A percentile compares a stretch with the other conserved stretches of the same genome.
These are phyloP conservation scores for Avena eriantha DNA, from an alignment of 176 grass and related monocot genomes.

Conservation along the genomic window DNA sequence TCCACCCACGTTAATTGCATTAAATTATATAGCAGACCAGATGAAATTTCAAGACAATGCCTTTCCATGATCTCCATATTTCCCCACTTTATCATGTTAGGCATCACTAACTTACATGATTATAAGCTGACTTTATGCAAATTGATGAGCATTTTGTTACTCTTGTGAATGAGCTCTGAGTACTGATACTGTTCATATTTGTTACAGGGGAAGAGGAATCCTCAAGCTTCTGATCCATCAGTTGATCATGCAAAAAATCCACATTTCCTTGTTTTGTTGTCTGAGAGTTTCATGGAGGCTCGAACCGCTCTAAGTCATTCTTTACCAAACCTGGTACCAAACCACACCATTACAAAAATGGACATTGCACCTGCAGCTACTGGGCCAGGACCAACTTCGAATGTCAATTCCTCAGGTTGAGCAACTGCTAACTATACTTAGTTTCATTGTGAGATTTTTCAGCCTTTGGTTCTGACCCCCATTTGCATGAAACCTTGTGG, in stretches of 20 bases:
- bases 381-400: conserved; percentile 54
- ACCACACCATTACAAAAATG: conserved; percentile 67
- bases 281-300: conserved; percentile 91
- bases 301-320: conserved; percentile 72
- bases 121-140: conserved; percentile 4
- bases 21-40: conserved; percentile 23
- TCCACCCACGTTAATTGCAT: not conserved
- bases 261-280: conserved; percentile 82
- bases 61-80: not conserved
- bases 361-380: conserved; percentile 56
- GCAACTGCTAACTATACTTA: conserved; percentile 32
- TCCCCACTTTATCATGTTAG: not conserved
- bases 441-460: conserved; percentile 29
- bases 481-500: conserved; percentile 24
- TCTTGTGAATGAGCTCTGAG: not conserved
- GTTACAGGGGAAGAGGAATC: conserved; percentile 82
- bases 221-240: conserved; percentile 68
- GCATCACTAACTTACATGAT: conserved; percentile 12
- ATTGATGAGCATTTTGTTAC: conserved; percentile 18
- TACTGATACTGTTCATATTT: conserved; percentile 33
- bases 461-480: conserved; percentile 25
- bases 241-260: conserved; percentile 75
- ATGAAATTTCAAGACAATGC: conserved; percentile 27
- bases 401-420: conserved; percentile 74
- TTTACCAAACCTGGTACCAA: conserved; percentile 59